These are phyloP conservation scores for Aspergillus uvarum DNA, from an alignment of 2,329 filamentous ascomycete species.

Conservation along the genomic window DNA sequence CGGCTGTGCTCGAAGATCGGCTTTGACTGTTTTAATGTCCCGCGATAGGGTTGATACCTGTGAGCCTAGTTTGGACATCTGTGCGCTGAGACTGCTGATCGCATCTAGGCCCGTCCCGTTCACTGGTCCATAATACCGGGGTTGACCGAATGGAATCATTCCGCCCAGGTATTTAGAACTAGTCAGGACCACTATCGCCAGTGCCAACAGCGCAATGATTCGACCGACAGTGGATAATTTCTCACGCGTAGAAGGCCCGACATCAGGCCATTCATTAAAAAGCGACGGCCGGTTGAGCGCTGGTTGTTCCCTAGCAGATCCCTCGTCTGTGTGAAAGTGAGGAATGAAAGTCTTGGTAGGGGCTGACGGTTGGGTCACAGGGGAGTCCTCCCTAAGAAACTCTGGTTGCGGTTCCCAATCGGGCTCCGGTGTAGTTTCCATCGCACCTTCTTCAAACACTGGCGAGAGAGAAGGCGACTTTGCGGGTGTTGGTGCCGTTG, in stretches of 20 bases:
- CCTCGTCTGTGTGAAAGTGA: constrained; percentile 9
- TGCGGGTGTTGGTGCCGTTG: not conserved
- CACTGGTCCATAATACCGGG: constrained; percentile 15
- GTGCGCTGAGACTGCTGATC: constrained; percentile 26
- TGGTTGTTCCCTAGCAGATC: constrained; percentile 6
- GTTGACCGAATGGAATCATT: not conserved
- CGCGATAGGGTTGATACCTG: constrained; percentile 34
- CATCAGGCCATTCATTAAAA: not conserved
- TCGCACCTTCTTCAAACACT: not conserved
- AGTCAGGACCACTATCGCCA: not conserved
- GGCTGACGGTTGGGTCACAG: constrained; percentile 5
- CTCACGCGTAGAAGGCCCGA: not conserved
- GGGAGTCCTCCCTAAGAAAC: constrained; percentile 13
- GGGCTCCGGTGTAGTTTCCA: not conserved
- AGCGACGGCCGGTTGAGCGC: not conserved
- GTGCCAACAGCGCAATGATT: not conserved
- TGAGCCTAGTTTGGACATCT: constrained; percentile 29
- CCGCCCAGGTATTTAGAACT: not conserved
- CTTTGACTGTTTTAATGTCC: constrained; percentile 28
- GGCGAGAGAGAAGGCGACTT: not conserved
- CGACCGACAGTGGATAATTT: constrained; percentile 7
- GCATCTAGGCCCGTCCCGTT: constrained; percentile 27
- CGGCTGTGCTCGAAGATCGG: constrained; percentile 21
- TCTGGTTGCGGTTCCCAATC: constrained; percentile 5
- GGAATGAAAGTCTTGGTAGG: constrained; percentile 29